A percentile compares a stretch with the other conserved stretches of the same genome.
These are phyloP conservation scores for Yamadazyma laniorum DNA, from an alignment of 805 yeast species.

Conservation along the genomic window DNA sequence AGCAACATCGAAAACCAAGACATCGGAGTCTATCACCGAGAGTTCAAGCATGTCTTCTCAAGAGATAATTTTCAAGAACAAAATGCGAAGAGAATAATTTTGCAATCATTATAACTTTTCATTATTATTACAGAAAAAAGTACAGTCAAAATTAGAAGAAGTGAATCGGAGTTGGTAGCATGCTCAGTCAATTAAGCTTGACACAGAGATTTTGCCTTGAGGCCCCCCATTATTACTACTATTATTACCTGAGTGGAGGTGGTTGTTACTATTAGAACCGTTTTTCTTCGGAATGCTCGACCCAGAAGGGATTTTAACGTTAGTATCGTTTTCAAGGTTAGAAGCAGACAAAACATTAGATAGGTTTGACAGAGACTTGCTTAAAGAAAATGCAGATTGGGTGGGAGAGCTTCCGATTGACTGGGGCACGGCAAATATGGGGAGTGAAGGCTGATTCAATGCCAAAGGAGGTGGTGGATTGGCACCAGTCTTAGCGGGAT, in stretches of 20 bases:
- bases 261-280: background rate
- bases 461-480: conserved; percentile 12
- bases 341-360: conserved; percentile 13
- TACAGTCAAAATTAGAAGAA: background rate
- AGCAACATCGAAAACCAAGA: conserved; percentile 58
- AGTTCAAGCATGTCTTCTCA: conserved; percentile 1
- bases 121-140: background rate
- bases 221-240: conserved; percentile 3
- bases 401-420: conserved; percentile 9
- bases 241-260: no score
- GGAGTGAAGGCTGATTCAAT: conserved; percentile 6
- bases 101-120: background rate
- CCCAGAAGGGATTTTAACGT: background rate
- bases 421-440: conserved; percentile 3
- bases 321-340: conserved; percentile 2
- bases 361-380: conserved; percentile 10
- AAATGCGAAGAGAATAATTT: background rate
- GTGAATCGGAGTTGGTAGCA: background rate
- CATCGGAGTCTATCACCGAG: conserved; percentile 23
- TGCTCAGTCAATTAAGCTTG: conserved; percentile 30
- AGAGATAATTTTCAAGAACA: no score
- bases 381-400: conserved; percentile 9
- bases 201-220: conserved; percentile 31
- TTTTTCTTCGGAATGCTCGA: conserved; percentile 6
- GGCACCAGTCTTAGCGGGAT: conserved; percentile 8